Percentiles rank a stretch among this genome's conserved stretches.
Conservation (phyloP, 1,139 yeast species). For the Candida freyschussii region DNA sequence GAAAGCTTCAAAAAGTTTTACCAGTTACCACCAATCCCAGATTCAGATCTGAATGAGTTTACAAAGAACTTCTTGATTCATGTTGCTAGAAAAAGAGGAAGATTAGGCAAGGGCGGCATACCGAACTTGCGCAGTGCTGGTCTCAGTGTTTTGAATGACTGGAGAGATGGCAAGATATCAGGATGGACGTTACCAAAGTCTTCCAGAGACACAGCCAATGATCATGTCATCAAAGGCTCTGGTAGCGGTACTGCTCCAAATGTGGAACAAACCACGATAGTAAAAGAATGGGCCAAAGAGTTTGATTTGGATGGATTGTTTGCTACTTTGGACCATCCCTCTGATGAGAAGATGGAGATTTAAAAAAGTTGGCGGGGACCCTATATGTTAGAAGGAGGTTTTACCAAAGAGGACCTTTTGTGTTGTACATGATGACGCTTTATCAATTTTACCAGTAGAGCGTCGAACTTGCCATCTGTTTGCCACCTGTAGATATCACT, state of each 20-base stretch:
- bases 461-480: too few species aligned
- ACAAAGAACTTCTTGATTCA: constrained; percentile 84
- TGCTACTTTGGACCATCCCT: constrained; percentile 31
- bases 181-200: constrained; percentile 90
- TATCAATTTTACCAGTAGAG: too few species aligned
- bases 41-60: constrained; percentile 56
- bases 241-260: constrained; percentile 32
- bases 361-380: too few species aligned
- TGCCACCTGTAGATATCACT: too few species aligned
- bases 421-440: too few species aligned
- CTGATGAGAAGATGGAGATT: constrained; percentile 15
- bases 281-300: constrained; percentile 88
- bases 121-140: constrained; percentile 90
- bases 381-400: too few species aligned
- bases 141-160: constrained; percentile 76
- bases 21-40: constrained; percentile 76
- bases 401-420: too few species aligned
- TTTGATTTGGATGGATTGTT: constrained; percentile 85
- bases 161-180: constrained; percentile 93
- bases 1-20: constrained; percentile 70
- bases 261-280: constrained; percentile 78
- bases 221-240: constrained; percentile 29
- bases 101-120: constrained; percentile 88
- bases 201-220: constrained; percentile 39
- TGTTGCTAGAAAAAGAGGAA: constrained; percentile 87